These are phyloP conservation scores for Fraxinus velutina DNA, from an alignment of 305 asterid species.

Conservation along the genomic window DNA sequence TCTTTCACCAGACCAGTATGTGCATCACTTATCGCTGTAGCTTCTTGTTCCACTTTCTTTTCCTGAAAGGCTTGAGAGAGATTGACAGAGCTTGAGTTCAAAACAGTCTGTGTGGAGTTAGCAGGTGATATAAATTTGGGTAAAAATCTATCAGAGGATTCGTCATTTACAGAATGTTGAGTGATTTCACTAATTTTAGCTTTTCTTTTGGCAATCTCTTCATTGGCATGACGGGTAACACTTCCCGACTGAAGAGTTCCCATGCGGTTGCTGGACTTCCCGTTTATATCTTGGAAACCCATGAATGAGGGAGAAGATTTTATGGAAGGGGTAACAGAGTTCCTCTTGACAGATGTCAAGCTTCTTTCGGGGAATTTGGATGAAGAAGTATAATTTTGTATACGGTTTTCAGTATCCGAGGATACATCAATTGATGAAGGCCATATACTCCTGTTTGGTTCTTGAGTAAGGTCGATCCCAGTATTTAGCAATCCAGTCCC, in stretches of 20 bases:
- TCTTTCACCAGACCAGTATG: constrained; percentile 17
- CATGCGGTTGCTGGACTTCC: constrained; percentile 27
- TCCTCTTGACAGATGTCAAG: constrained; percentile 50
- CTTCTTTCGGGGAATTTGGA: constrained; percentile 53
- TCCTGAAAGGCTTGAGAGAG: constrained; percentile 25
- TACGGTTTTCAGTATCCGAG: constrained; percentile 35
- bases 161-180: constrained; percentile 22
- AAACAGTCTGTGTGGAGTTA: constrained; percentile 11
- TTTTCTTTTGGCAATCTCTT: constrained; percentile 24
- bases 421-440: constrained; percentile 35
- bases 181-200: constrained; percentile 19
- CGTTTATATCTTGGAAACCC: constrained; percentile 35
- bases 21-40: constrained; percentile 20
- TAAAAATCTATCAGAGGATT: constrained; percentile 19
- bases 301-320: constrained; percentile 50
- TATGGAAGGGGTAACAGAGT: constrained; percentile 31
- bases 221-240: constrained; percentile 16
- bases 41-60: constrained; percentile 25
- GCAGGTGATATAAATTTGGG: constrained; percentile 23
- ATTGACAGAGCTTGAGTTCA: neutral
- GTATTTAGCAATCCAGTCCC: constrained; percentile 30
- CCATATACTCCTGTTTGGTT: constrained; percentile 15
- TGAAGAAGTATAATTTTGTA: constrained; percentile 30
- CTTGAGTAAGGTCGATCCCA: constrained; percentile 23
- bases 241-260: constrained; percentile 28